Evolutionary conservation across 192 early-diverging fungal species (phyloP).

Genomic region (Obelidium mucronatum): DNA sequence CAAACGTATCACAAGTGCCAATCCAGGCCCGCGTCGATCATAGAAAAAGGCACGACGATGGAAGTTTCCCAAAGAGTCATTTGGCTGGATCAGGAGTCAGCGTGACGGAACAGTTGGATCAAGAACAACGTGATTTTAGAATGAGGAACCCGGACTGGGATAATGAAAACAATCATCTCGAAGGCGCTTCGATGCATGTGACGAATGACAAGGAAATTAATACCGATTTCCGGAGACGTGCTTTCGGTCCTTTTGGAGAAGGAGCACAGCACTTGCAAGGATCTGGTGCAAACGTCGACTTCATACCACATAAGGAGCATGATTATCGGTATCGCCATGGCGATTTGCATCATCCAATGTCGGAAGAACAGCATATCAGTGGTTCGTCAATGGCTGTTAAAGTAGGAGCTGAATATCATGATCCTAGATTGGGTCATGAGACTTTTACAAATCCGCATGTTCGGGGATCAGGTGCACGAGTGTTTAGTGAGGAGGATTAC

Average conservation of each 20-base stretch:
- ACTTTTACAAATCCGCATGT: not conserved
- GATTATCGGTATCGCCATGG: not conserved
- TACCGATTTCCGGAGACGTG: not conserved
- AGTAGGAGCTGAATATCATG: not conserved
- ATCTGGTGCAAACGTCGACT: not conserved
- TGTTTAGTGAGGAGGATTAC: constrained; percentile 7
- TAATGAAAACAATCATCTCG: not conserved
- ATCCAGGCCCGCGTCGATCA: not conserved
- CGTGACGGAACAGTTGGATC: not conserved
- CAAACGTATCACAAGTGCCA: not conserved
- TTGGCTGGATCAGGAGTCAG: not conserved
- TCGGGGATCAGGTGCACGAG: not conserved
- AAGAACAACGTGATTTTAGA: not conserved
- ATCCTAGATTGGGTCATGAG: not conserved
- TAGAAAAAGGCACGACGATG: not conserved
- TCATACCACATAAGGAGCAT: not conserved
- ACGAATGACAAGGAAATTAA: not conserved
- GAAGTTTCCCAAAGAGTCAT: too few relatives aligned
- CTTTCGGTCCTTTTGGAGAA: not conserved
- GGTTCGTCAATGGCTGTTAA: not conserved
- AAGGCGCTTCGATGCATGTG: not conserved
- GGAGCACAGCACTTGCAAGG: not conserved
- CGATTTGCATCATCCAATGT: not conserved
- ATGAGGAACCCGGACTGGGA: constrained; percentile 1
- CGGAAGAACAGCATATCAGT: not conserved